These are phyloP conservation scores for Amylostereum chailletii DNA, from an alignment of 1,284 basidiomycete species.

Conservation along the genomic window DNA sequence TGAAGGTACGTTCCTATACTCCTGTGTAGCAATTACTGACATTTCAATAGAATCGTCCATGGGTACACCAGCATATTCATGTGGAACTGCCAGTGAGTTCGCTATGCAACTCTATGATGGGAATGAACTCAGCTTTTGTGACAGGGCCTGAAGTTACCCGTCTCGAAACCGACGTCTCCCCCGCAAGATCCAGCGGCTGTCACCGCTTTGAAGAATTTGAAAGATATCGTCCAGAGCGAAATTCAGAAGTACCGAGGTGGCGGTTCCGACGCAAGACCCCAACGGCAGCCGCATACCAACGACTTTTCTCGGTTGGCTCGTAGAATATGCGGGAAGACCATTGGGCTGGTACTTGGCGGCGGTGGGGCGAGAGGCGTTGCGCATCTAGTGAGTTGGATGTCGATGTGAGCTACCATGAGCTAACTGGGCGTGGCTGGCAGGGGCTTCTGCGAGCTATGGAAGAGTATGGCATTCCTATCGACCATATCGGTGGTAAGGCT, in stretches of 20 bases:
- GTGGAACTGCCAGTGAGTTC: slow-evolving; percentile 72
- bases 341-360: slow-evolving; percentile 92
- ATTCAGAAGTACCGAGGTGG: slow-evolving; percentile 81
- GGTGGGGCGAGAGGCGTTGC: slow-evolving; percentile 94
- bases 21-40: slow-evolving; percentile 2
- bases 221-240: slow-evolving; percentile 84
- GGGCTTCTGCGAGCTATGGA: slow-evolving; percentile 87
- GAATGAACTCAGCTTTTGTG: slow-evolving; percentile 1
- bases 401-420: not conserved
- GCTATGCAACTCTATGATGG: not conserved
- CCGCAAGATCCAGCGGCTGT: slow-evolving; percentile 85
- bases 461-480: slow-evolving; percentile 89
- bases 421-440: slow-evolving; percentile 24
- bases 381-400: slow-evolving; percentile 60
- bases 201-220: slow-evolving; percentile 82
- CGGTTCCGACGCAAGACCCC: slow-evolving; percentile 60
- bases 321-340: slow-evolving; percentile 86
- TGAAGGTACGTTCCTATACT: slow-evolving; percentile 57
- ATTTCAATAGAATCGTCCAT: slow-evolving; percentile 70
- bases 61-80: slow-evolving; percentile 91
- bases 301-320: slow-evolving; percentile 93
- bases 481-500: slow-evolving; percentile 70
- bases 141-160: slow-evolving; percentile 57
- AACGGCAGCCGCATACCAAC: slow-evolving; percentile 73
- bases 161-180: slow-evolving; percentile 43